phyloP scores from a whole-genome alignment of 768 basidiomycete genomes.

The Termitomyces sp. region DNA sequence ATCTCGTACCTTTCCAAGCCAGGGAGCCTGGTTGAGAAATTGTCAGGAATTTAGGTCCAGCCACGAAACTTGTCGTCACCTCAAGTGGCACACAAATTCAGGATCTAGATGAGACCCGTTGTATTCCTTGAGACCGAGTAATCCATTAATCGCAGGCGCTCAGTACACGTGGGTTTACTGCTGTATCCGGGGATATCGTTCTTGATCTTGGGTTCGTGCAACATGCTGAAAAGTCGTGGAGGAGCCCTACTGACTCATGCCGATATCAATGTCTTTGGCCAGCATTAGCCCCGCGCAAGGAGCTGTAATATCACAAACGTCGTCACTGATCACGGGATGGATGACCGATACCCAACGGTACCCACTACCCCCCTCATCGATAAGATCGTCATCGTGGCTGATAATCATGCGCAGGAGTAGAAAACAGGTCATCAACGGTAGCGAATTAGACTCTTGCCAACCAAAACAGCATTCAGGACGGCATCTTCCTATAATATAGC shows the following conservation, averaged over 20 bases:
- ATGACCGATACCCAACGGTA: constrained; percentile 1
- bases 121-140: neutral
- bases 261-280: constrained; percentile 1
- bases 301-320: constrained; percentile 5
- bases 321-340: constrained; percentile 1
- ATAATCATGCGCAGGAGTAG: constrained; percentile 4
- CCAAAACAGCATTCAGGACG: neutral
- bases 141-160: neutral
- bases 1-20: neutral
- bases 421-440: neutral
- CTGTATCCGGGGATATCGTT: too few species aligned
- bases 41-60: too few species aligned
- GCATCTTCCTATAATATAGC: neutral
- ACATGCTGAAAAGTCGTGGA: constrained; percentile 8
- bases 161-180: neutral
- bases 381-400: constrained; percentile 7
- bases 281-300: constrained; percentile 2
- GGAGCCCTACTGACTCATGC: neutral
- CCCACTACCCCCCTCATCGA: constrained; percentile 6
- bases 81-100: neutral
- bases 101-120: neutral
- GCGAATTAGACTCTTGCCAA: neutral
- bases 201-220: neutral
- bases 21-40: constrained; percentile 18
- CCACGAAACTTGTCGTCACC: too few species aligned